A percentile compares a stretch with the other conserved stretches of the same genome.
Conservation (phyloP, 2,329 filamentous ascomycete genomes). For the Bertia moriformis region DNA sequence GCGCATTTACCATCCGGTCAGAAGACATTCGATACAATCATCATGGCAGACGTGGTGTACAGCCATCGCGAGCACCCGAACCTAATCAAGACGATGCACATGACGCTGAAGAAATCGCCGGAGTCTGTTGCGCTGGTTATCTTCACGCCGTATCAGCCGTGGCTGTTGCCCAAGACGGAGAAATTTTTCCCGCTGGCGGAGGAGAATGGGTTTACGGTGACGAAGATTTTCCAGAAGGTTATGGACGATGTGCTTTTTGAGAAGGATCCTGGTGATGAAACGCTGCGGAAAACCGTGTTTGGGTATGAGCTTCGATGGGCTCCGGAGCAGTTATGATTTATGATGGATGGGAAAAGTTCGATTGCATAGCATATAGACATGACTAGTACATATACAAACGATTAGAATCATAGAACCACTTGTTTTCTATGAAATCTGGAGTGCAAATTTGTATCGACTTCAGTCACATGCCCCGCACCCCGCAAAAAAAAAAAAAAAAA, state of each 20-base stretch:
- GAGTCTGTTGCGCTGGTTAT: not conserved
- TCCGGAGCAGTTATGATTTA: not conserved
- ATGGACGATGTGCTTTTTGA: not conserved
- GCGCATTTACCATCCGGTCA: not conserved
- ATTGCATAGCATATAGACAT: too few species aligned
- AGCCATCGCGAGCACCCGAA: not conserved
- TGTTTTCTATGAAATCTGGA: too few species aligned
- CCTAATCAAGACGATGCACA: not conserved
- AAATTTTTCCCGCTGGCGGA: not conserved
- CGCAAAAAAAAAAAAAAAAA: constrained; percentile 1
- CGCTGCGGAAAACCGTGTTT: not conserved
- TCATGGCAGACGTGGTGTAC: constrained; percentile 1
- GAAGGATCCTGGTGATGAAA: not conserved
- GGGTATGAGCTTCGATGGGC: constrained; percentile 1
- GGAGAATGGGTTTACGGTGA: not conserved
- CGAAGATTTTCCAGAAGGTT: not conserved
- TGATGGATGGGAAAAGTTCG: too few species aligned
- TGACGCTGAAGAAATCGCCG: not conserved
- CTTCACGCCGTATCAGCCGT: constrained; percentile 1
- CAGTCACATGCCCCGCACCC: constrained; percentile 1
- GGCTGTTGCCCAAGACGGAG: not conserved
- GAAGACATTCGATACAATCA: not conserved
- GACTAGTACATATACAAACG: too few species aligned
- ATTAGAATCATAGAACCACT: too few species aligned
- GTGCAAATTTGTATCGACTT: too few species aligned